A percentile compares a stretch with the other conserved stretches of the same genome.
Evolutionary conservation across 768 basidiomycete species (phyloP).

Genomic region (Lyophyllum semitale): DNA sequence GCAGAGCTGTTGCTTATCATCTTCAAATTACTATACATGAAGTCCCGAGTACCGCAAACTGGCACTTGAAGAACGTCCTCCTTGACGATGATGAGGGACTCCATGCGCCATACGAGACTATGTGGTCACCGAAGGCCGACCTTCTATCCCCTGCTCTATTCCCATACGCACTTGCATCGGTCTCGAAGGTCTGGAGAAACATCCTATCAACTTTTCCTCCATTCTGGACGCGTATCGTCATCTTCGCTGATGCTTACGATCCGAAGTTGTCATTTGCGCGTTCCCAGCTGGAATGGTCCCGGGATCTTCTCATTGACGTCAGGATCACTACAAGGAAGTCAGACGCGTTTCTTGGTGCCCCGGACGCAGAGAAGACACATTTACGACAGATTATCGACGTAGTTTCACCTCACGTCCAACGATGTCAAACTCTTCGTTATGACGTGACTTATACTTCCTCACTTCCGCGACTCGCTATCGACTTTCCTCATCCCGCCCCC

Average conservation of each 20-base stretch:
- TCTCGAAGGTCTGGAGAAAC: not conserved
- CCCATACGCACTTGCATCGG: not conserved
- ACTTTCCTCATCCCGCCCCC: not conserved
- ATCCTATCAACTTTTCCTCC: not conserved
- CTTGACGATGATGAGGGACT: not conserved
- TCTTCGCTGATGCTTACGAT: not conserved
- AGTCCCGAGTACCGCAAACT: not conserved
- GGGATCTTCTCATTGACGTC: not conserved
- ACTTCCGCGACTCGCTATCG: not conserved
- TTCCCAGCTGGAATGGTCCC: not conserved
- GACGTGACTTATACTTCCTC: conserved; percentile 1
- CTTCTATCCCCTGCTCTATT: not conserved
- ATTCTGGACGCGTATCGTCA: not conserved
- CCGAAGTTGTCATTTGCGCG: not conserved
- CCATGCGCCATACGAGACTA: not conserved
- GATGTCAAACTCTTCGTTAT: not conserved
- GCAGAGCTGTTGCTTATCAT: conserved; percentile 1
- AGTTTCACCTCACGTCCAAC: not conserved
- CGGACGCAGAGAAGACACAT: not conserved
- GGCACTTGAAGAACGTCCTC: not conserved
- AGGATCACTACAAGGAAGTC: not conserved
- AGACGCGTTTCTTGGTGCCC: not conserved
- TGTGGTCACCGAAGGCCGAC: not conserved
- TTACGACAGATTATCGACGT: not conserved
- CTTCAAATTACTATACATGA: conserved; percentile 3